These are phyloP conservation scores for Candida maesae DNA, from an alignment of 805 yeast species.

Conservation along the genomic window DNA sequence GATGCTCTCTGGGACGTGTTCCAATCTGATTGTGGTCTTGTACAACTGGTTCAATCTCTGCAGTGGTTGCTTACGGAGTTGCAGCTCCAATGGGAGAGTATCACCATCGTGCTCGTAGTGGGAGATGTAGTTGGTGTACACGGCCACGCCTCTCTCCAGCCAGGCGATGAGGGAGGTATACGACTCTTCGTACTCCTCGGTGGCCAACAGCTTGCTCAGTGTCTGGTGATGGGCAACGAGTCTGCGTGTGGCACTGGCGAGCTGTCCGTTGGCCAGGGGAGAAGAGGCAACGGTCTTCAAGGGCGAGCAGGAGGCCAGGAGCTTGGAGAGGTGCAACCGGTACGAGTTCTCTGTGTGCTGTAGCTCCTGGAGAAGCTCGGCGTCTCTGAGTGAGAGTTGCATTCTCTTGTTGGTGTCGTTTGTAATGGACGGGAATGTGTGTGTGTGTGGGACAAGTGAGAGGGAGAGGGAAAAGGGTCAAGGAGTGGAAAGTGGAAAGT, in stretches of 20 bases:
- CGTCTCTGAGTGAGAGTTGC: conserved; percentile 9
- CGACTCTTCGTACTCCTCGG: neutral
- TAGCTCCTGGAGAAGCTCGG: conserved; percentile 14
- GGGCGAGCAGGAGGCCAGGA: conserved; percentile 15
- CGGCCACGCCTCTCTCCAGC: conserved; percentile 11
- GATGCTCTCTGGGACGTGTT: conserved; percentile 3
- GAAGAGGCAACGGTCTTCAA: conserved; percentile 1
- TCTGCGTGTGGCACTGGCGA: conserved; percentile 11
- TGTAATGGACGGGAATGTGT: no score
- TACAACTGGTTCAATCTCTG: conserved; percentile 13
- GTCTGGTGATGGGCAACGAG: conserved; percentile 18
- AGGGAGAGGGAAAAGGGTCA: no score
- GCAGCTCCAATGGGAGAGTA: conserved; percentile 12
- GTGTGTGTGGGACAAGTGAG: no score
- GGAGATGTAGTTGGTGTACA: conserved; percentile 13
- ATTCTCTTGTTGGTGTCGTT: no score
- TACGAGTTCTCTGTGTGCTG: conserved; percentile 17
- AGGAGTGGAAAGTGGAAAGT: no score
- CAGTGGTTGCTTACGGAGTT: conserved; percentile 15
- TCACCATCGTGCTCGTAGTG: conserved; percentile 9
- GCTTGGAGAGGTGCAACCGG: conserved; percentile 16
- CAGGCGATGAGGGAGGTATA: conserved; percentile 8
- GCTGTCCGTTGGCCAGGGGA: neutral
- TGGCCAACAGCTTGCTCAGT: conserved; percentile 3
- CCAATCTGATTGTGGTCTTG: conserved; percentile 10